Conservation (phyloP, 164 flowering plant genomes). For the Stephania yunnanensis region DNA sequence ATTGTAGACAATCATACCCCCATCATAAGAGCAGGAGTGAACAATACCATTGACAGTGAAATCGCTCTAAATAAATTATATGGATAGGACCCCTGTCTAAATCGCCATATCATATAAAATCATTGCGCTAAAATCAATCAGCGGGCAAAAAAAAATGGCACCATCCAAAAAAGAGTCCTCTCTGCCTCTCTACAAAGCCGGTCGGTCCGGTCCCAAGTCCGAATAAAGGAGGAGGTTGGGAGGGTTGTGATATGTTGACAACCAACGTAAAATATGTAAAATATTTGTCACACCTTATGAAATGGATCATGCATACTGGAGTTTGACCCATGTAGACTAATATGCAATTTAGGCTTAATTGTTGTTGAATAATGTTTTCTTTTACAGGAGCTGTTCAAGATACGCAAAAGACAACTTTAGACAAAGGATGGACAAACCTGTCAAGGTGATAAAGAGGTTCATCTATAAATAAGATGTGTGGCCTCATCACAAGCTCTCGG, state of each 20-base stretch:
- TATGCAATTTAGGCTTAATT: too few species aligned
- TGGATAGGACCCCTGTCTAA: background rate
- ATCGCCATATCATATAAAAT: background rate
- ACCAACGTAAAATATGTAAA: too few species aligned
- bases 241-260: too few species aligned
- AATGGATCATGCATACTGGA: too few species aligned
- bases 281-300: too few species aligned
- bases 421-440: slow-evolving; percentile 46
- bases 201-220: too few species aligned
- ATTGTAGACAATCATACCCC: background rate
- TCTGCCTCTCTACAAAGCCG: too few species aligned
- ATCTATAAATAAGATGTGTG: slow-evolving; percentile 80
- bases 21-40: background rate
- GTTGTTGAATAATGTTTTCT: too few species aligned
- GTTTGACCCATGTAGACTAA: too few species aligned
- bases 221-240: too few species aligned
- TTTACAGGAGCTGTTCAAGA: too few species aligned
- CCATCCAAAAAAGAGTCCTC: too few species aligned
- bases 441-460: slow-evolving; percentile 99
- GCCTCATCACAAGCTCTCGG: slow-evolving; percentile 96
- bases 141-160: background rate
- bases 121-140: background rate
- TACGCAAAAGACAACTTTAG: background rate
- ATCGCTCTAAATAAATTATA: background rate
- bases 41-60: background rate